Base-by-base conservation (phyloP, 441 rosid genomes). In the Bocquillonia castaneifolia region DNA sequence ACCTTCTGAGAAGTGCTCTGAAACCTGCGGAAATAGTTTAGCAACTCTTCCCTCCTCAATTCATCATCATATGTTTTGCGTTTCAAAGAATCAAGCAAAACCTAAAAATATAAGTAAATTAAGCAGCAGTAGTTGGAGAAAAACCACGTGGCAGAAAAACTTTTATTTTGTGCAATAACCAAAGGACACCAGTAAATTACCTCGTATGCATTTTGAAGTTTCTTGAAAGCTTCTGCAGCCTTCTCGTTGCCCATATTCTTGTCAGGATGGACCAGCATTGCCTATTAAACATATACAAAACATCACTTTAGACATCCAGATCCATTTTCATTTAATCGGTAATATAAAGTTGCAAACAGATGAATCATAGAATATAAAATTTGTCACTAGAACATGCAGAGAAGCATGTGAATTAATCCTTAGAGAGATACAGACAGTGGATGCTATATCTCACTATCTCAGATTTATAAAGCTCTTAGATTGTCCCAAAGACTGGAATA, bases 231-330 rank as follows among this genome's bases (percentile, higher is more conserved):
- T 81, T 94, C 98, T 65, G 85, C 98, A 63, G 98, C 99, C 81
- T 83, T 92, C 78, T 91, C 98, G 75, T 92, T 88, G 59, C 99
- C 98, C 93, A 86, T 93, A 64, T 94, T 94, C 82, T 94, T 90
- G 76, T 94, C 99, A n/a, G 99, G 99, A 85, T 94, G 99, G 73
- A 94, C 98, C 79, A 90, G 76, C 96, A 92, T 94, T 45, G 98
- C 98, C 98, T 94, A 74, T 68, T 20, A 71, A 79, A 29, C 34
- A 50, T n/a, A 47, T 20, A 48, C 47, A 34, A 65, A n/a, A 22
- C 5, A 63, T 36, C 1, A 22, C 23, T 48, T 53, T 12, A 48
- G 31, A 26, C 40, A 18, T 62, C 64, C 69, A 56, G 10, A 56
- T 17, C 65, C 26, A 14, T 36, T 36, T 36, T n/a, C n/a, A n/a